phyloP scores from a whole-genome alignment of 768 basidiomycete genomes.

The Neoboletus brunneissimus region DNA sequence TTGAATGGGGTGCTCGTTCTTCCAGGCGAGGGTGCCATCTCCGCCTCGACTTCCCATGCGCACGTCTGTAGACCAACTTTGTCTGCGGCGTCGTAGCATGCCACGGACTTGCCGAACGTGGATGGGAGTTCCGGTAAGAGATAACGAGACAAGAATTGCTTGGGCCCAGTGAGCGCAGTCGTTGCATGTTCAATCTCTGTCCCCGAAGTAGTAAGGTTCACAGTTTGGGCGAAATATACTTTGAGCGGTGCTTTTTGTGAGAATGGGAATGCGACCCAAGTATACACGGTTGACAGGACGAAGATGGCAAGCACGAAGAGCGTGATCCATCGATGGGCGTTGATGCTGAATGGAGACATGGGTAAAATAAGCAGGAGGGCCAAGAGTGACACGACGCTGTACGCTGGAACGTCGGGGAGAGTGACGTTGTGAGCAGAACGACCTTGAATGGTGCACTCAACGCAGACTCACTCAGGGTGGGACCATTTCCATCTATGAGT shows the following conservation, averaged over 20 bases:
- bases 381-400: conserved; percentile 43
- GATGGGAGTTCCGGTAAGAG: conserved; percentile 56
- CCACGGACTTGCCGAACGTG: conserved; percentile 34
- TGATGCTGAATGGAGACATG: conserved; percentile 61
- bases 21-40: conserved; percentile 40
- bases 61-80: conserved; percentile 46
- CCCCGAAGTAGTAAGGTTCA: conserved; percentile 41
- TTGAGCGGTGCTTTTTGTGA: conserved; percentile 59
- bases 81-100: conserved; percentile 28
- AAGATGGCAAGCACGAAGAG: conserved; percentile 40
- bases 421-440: background rate
- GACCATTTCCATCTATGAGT: conserved; percentile 57
- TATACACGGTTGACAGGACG: conserved; percentile 41
- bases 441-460: background rate
- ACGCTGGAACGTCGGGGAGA: conserved; percentile 40
- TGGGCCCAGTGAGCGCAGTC: conserved; percentile 46
- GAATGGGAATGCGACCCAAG: conserved; percentile 59
- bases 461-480: conserved; percentile 43
- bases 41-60: conserved; percentile 41
- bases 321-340: conserved; percentile 41
- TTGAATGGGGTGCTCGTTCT: background rate
- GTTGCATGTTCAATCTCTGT: conserved; percentile 30
- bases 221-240: conserved; percentile 64
- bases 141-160: conserved; percentile 39
- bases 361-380: conserved; percentile 55